These are phyloP conservation scores for Biscogniauxia sp. DNA, from an alignment of 2,329 filamentous ascomycete genomes.

Conservation along the genomic window DNA sequence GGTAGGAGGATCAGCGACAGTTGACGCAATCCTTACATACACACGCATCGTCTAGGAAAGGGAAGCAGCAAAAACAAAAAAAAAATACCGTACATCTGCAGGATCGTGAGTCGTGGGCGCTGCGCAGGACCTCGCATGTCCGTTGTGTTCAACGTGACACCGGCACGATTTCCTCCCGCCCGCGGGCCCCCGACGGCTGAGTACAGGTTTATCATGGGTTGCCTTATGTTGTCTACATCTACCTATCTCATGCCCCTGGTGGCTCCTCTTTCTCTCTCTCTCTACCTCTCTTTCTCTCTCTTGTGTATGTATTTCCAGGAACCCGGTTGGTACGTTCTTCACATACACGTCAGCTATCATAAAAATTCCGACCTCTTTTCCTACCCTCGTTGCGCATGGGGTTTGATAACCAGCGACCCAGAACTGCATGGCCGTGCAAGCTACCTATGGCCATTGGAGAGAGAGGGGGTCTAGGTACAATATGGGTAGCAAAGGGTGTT, in stretches of 20 bases:
- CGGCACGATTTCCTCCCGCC: background rate
- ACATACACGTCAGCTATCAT: background rate
- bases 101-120: too few species aligned
- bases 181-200: background rate
- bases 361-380: background rate
- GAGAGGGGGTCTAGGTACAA: too few species aligned
- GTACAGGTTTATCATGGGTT: background rate
- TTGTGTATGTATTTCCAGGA: background rate
- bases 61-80: too few species aligned
- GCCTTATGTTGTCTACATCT: background rate
- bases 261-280: background rate
- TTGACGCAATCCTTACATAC: background rate
- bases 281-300: too few species aligned
- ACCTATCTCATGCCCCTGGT: background rate
- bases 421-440: background rate
- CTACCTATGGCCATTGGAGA: background rate
- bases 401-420: too few species aligned
- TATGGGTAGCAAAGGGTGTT: background rate
- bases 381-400: too few species aligned
- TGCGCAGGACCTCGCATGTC: background rate
- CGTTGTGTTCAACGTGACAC: background rate
- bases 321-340: background rate
- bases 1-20: too few species aligned
- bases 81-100: background rate
- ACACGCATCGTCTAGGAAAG: background rate